Percentiles rank a stretch among this genome's conserved stretches.
Conservation (phyloP, 805 yeast species). For the Metschnikowia lochheadii region DNA sequence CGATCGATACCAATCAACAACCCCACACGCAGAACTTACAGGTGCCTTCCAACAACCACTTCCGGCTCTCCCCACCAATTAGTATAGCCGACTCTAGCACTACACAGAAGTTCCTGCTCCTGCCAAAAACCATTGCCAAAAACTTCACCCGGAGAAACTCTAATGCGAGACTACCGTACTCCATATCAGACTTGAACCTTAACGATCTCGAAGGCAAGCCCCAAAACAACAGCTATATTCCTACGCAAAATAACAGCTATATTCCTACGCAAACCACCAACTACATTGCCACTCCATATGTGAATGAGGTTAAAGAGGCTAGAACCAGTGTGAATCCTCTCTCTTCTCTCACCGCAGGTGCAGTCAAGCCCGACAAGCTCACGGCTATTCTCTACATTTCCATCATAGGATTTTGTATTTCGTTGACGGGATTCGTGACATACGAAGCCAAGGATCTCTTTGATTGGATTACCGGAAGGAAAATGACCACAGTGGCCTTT, state of each 20-base stretch:
- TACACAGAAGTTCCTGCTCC: conserved; percentile 8
- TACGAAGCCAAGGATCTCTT: conserved; percentile 49
- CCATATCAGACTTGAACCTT: conserved; percentile 30
- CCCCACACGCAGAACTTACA: conserved; percentile 18
- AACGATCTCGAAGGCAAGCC: conserved; percentile 20
- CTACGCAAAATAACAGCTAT: not conserved
- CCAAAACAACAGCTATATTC: not conserved
- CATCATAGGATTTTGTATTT: conserved; percentile 60
- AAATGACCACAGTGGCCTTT: conserved; percentile 14
- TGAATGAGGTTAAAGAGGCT: conserved; percentile 17
- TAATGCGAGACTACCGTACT: conserved; percentile 27
- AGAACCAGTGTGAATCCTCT: conserved; percentile 21
- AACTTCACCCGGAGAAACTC: conserved; percentile 17
- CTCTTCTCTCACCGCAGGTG: conserved; percentile 2
- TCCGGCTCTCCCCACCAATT: not conserved
- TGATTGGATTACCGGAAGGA: not conserved
- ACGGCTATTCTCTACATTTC: conserved; percentile 81
- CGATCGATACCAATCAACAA: conserved; percentile 18
- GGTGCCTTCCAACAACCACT: not conserved
- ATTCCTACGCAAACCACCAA: not conserved
- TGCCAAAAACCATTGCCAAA: conserved; percentile 8
- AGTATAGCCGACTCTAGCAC: not conserved
- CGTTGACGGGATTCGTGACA: conserved; percentile 68
- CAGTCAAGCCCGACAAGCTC: conserved; percentile 66
- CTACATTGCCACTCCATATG: not conserved